Conservation (phyloP, 106 monocot genomes). For the Gastrodia elata region DNA sequence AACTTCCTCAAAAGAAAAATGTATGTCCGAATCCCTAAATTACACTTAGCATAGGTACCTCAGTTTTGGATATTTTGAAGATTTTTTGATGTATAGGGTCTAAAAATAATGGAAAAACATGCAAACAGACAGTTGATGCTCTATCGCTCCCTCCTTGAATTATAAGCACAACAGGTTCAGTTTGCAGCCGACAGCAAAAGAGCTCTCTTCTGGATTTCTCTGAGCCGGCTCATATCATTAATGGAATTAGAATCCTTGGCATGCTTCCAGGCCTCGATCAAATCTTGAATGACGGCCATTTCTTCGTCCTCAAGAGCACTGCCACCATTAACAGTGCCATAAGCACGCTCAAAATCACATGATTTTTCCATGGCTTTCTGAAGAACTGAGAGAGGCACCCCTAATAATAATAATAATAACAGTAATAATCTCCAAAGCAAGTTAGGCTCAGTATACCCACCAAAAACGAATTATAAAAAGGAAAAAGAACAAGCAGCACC, state of each 20-base stretch:
- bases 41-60: too few species aligned
- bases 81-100: too few species aligned
- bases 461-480: neutral
- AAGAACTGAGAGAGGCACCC: constrained; percentile 69
- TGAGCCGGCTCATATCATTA: constrained; percentile 14
- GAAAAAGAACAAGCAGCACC: constrained; percentile 27
- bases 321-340: constrained; percentile 25
- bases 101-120: too few species aligned
- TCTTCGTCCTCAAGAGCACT: constrained; percentile 10
- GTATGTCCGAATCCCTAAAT: too few species aligned
- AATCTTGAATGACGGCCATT: constrained; percentile 17
- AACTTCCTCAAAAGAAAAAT: too few species aligned
- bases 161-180: neutral
- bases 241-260: constrained; percentile 5
- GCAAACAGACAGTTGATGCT: too few species aligned
- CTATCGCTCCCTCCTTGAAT: too few species aligned
- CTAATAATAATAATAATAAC: constrained; percentile 16
- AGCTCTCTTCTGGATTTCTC: constrained; percentile 39
- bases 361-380: constrained; percentile 67
- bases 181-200: constrained; percentile 12
- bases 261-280: constrained; percentile 24
- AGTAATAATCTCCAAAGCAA: neutral
- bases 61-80: too few species aligned
- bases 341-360: constrained; percentile 51
- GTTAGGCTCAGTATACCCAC: neutral